These are phyloP conservation scores for Daedalea quercina DNA, from an alignment of 768 basidiomycete species.

Conservation along the genomic window DNA sequence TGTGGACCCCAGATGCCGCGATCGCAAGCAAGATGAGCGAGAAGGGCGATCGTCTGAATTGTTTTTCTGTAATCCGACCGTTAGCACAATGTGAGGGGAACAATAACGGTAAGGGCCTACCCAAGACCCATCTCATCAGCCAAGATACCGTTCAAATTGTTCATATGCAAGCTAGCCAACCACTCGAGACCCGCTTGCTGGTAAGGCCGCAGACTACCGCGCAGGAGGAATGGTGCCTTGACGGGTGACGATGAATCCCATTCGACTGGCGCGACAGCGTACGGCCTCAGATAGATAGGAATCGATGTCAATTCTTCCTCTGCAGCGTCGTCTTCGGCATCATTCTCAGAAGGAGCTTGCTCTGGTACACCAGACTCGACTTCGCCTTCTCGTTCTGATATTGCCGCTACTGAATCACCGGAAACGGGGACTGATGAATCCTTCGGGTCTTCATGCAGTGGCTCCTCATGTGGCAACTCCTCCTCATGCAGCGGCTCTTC, in stretches of 20 bases:
- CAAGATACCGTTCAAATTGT: constrained; percentile 75
- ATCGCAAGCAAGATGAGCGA: constrained; percentile 90
- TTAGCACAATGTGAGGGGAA: not conserved
- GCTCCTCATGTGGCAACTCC: no score
- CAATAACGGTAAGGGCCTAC: constrained; percentile 36
- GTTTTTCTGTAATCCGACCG: constrained; percentile 59
- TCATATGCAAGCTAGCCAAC: constrained; percentile 82
- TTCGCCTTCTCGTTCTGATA: no score
- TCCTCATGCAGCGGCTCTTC: no score
- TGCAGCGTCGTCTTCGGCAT: constrained; percentile 26
- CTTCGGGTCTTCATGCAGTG: no score
- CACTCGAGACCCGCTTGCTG: constrained; percentile 92
- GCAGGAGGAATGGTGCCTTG: constrained; percentile 66
- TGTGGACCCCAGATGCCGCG: constrained; percentile 91
- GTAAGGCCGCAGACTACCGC: constrained; percentile 86
- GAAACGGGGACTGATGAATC: no score
- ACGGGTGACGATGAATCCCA: constrained; percentile 58
- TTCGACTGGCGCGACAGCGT: constrained; percentile 63
- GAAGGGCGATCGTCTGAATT: constrained; percentile 90
- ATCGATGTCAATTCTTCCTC: constrained; percentile 33
- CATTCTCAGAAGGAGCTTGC: not conserved
- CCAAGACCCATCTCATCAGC: constrained; percentile 96
- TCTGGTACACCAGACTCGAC: no score
- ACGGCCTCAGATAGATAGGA: constrained; percentile 51
- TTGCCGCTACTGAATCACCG: no score